phyloP scores from a whole-genome alignment of 345 rosid genomes.

The Odontarrhena argentea region DNA sequence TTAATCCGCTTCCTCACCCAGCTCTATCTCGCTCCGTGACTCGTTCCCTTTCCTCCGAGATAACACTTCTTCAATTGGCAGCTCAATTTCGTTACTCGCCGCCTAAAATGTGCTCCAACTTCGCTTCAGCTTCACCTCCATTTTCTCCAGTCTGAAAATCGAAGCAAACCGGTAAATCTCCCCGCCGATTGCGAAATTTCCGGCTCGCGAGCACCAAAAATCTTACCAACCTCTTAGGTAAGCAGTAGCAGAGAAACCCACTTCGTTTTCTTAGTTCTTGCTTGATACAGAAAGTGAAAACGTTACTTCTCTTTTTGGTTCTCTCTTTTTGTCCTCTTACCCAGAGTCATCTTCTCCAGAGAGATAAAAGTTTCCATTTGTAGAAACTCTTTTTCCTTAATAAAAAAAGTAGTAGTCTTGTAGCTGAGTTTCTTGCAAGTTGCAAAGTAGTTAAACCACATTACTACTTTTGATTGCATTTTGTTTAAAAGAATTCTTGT shows the following conservation, averaged over 20 bases:
- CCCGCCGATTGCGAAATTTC: slow-evolving; percentile 13
- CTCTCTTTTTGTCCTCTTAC: slow-evolving; percentile 23
- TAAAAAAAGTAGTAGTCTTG: background rate
- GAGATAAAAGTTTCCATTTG: background rate
- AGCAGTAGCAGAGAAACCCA: slow-evolving; percentile 19
- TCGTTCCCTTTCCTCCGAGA: slow-evolving; percentile 25
- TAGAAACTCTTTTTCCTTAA: background rate
- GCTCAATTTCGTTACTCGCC: slow-evolving; percentile 8
- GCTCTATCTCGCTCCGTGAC: slow-evolving; percentile 44
- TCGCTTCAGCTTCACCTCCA: slow-evolving; percentile 14
- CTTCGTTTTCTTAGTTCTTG: slow-evolving; percentile 19
- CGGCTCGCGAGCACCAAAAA: slow-evolving; percentile 3
- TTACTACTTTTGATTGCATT: background rate
- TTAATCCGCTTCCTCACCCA: slow-evolving; percentile 36
- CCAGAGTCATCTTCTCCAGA: slow-evolving; percentile 13
- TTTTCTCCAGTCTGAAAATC: slow-evolving; percentile 5
- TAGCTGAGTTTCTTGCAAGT: background rate
- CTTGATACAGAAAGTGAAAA: background rate
- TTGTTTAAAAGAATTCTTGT: slow-evolving; percentile 6
- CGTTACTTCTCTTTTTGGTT: background rate
- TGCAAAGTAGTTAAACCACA: background rate
- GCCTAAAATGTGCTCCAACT: slow-evolving; percentile 15
- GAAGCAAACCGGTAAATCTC: slow-evolving; percentile 10
- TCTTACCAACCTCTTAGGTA: slow-evolving; percentile 26
- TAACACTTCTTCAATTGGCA: slow-evolving; percentile 21